phyloP scores from a whole-genome alignment of 140 eudicot species.

The Ambrosia hybrid region DNA sequence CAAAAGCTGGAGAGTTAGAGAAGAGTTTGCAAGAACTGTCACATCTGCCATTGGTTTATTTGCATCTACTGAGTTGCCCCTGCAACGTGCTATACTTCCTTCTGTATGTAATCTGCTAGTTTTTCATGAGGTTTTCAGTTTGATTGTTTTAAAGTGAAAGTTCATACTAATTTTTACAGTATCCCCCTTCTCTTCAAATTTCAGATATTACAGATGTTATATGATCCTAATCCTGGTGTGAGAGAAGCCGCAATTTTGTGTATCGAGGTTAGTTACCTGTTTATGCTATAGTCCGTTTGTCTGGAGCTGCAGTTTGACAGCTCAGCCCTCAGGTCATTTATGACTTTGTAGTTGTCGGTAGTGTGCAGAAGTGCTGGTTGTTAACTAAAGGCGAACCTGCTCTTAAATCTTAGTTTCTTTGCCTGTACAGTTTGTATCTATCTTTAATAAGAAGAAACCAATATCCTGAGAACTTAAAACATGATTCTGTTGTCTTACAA shows the following conservation, averaged over 20 bases:
- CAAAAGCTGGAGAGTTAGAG: conserved; percentile 98
- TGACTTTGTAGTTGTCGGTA: no score
- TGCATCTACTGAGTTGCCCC: conserved; percentile 94
- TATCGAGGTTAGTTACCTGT: conserved; percentile 67
- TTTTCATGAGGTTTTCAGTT: conserved; percentile 4
- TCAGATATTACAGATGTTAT: conserved; percentile 92
- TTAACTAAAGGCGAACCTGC: no score
- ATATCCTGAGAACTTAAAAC: no score
- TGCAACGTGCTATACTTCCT: conserved; percentile 96
- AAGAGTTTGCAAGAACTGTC: conserved; percentile 93
- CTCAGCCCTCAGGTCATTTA: no score
- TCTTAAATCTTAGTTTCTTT: no score
- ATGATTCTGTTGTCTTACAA: no score
- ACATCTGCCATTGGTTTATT: conserved; percentile 89
- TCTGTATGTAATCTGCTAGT: conserved; percentile 51
- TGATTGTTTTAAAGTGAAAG: background rate
- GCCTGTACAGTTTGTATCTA: no score
- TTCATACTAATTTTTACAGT: background rate
- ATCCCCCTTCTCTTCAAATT: background rate
- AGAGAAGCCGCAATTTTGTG: conserved; percentile 91
- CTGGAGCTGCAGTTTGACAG: background rate
- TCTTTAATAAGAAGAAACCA: no score
- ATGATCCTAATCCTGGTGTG: conserved; percentile 86
- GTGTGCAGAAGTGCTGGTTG: no score
- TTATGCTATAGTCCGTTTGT: background rate